These are phyloP conservation scores for Posidonia australis DNA, from an alignment of 106 monocot genomes.

Conservation along the genomic window DNA sequence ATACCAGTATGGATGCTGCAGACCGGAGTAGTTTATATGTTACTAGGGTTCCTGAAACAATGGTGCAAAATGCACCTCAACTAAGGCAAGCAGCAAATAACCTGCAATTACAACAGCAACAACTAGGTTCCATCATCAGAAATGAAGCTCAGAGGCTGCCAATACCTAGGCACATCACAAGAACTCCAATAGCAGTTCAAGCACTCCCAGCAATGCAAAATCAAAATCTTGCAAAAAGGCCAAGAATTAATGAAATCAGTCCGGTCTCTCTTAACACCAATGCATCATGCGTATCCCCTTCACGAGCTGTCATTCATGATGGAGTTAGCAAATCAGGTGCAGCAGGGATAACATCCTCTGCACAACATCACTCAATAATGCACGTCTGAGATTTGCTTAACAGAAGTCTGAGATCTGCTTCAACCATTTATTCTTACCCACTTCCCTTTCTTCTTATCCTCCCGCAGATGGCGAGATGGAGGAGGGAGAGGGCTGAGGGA, in stretches of 20 bases:
- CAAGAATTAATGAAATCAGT: not conserved
- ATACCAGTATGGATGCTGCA: slow-evolving; percentile 15
- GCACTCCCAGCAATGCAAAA: slow-evolving; percentile 10
- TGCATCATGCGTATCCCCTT: slow-evolving; percentile 3
- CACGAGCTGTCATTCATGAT: slow-evolving; percentile 1
- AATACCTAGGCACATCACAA: slow-evolving; percentile 8
- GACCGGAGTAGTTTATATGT: not conserved
- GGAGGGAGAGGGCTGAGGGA: too few relatives aligned
- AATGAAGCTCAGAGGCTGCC: not conserved
- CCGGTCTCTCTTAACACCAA: slow-evolving; percentile 2
- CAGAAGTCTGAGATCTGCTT: too few relatives aligned
- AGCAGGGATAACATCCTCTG: slow-evolving; percentile 7
- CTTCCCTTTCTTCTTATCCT: too few relatives aligned
- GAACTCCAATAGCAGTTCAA: slow-evolving; percentile 7
- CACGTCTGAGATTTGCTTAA: not conserved
- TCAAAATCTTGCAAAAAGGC: not conserved
- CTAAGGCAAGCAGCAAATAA: not conserved
- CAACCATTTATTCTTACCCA: too few relatives aligned
- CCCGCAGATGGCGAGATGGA: too few relatives aligned
- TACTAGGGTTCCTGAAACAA: slow-evolving; percentile 2
- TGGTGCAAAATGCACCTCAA: slow-evolving; percentile 7
- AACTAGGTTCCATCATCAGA: not conserved
- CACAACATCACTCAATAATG: slow-evolving; percentile 7
- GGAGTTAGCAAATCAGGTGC: slow-evolving; percentile 5
- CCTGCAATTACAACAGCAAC: not conserved